Conservation (phyloP, 768 basidiomycete genomes). For the Suillus decipiens region DNA sequence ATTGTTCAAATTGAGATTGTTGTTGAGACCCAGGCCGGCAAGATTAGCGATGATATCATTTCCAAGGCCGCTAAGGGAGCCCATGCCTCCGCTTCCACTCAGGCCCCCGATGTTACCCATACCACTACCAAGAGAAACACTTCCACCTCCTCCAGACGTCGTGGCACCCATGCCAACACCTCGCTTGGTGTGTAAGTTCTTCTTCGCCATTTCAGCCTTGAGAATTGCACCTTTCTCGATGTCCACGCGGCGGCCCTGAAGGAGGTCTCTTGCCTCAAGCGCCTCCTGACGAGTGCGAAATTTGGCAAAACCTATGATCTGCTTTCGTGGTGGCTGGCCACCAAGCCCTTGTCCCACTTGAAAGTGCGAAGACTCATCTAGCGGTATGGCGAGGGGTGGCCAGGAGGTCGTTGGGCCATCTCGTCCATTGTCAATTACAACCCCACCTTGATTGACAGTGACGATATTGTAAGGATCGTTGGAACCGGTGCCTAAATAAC, state of each 20-base stretch:
- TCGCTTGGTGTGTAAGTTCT: constrained; percentile 95
- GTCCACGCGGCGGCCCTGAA: constrained; percentile 91
- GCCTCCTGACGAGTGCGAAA: constrained; percentile 89
- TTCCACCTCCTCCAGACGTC: constrained; percentile 27
- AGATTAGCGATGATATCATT: constrained; percentile 32
- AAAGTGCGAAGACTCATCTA: constrained; percentile 36
- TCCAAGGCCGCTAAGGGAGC: constrained; percentile 25
- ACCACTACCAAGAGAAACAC: constrained; percentile 29
- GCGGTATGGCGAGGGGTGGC: constrained; percentile 44
- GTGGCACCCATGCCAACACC: constrained; percentile 70
- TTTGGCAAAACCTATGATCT: constrained; percentile 98
- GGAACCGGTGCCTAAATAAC: constrained; percentile 47
- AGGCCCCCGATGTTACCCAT: constrained; percentile 25
- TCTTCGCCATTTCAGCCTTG: constrained; percentile 99
- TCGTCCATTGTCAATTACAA: constrained; percentile 76
- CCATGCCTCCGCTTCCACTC: constrained; percentile 29
- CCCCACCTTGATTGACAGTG: constrained; percentile 79
- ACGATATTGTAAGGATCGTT: constrained; percentile 86
- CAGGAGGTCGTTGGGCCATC: constrained; percentile 75
- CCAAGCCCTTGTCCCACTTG: constrained; percentile 27
- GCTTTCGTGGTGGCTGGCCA: constrained; percentile 71
- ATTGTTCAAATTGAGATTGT: constrained; percentile 28
- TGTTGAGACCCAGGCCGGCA: constrained; percentile 33
- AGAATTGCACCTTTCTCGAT: constrained; percentile 89
- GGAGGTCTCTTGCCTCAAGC: constrained; percentile 78